Percentiles rank a stretch among this genome's conserved stretches.
phyloP scores from a whole-genome alignment of 1,139 yeast species.

The Magnusiomyces paraingens region DNA sequence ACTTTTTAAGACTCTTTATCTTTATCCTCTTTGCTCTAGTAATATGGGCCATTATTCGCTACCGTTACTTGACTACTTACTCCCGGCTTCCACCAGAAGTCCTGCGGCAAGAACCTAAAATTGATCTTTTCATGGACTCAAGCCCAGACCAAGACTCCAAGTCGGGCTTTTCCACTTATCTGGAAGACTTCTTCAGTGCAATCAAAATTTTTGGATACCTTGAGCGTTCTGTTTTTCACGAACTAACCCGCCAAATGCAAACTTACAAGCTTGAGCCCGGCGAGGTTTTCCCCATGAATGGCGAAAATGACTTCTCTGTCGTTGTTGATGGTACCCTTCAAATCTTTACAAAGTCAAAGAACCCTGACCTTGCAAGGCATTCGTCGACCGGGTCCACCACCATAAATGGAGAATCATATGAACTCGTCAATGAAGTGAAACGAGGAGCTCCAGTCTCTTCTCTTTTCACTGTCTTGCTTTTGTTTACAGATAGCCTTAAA shows the following conservation, averaged over 20 bases:
- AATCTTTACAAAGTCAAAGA: constrained; percentile 56
- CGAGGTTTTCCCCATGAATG: constrained; percentile 68
- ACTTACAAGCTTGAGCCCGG: constrained; percentile 77
- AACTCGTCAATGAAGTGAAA: constrained; percentile 74
- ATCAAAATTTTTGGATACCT: constrained; percentile 91
- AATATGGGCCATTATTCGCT: constrained; percentile 41
- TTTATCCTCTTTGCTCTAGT: constrained; percentile 18
- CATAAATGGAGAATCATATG: constrained; percentile 54
- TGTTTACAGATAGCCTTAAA: constrained; percentile 45
- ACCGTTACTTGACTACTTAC: constrained; percentile 46
- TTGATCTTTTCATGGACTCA: constrained; percentile 39
- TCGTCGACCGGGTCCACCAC: constrained; percentile 39
- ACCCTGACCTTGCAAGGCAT: constrained; percentile 12
- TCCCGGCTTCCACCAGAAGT: constrained; percentile 46
- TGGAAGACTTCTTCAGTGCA: constrained; percentile 86
- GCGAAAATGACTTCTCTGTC: constrained; percentile 75
- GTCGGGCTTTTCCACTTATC: constrained; percentile 47
- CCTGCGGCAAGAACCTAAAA: constrained; percentile 39
- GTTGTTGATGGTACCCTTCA: constrained; percentile 92
- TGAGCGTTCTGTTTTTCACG: constrained; percentile 87
- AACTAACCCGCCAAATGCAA: constrained; percentile 83
- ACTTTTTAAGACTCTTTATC: constrained; percentile 20
- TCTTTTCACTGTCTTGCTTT: constrained; percentile 66
- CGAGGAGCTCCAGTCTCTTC: constrained; percentile 83
- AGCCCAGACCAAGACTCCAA: constrained; percentile 35